Evolutionary conservation across 306 rosid species (phyloP).

Genomic region (Prosopis cineraria): DNA sequence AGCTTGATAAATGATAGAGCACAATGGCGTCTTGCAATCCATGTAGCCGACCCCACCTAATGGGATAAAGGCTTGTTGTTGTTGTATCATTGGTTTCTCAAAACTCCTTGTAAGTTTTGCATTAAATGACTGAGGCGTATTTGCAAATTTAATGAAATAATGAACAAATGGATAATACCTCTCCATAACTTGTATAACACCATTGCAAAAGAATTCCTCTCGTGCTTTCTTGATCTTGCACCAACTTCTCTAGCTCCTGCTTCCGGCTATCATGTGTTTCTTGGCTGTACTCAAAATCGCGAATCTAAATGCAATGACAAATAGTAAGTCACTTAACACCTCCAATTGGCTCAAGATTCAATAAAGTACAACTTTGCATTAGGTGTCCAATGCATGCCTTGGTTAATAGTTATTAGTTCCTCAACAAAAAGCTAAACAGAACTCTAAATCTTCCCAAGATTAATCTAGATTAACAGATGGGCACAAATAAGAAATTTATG

Average conservation of each 20-base stretch:
- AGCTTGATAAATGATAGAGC: too few species aligned
- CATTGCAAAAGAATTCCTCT: slow-evolving; percentile 79
- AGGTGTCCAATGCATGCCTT: not conserved
- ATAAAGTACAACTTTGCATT: slow-evolving; percentile 9
- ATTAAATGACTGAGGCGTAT: not conserved
- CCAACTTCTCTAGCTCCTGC: slow-evolving; percentile 73
- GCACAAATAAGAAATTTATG: slow-evolving; percentile 8
- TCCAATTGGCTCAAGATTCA: not conserved
- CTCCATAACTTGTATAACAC: slow-evolving; percentile 84
- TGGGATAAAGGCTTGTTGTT: too few species aligned
- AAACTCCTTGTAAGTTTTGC: not conserved
- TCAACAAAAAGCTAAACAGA: not conserved
- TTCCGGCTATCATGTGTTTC: slow-evolving; percentile 73
- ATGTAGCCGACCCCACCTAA: too few species aligned
- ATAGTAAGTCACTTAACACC: slow-evolving; percentile 24
- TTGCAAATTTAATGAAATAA: not conserved
- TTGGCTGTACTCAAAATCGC: slow-evolving; percentile 74
- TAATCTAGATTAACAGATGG: slow-evolving; percentile 1
- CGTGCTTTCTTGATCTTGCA: slow-evolving; percentile 67
- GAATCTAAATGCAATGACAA: slow-evolving; percentile 57
- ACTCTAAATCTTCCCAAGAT: slow-evolving; percentile 8
- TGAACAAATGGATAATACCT: slow-evolving; percentile 45
- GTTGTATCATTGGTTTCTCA: not conserved
- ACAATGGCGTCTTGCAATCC: too few species aligned
- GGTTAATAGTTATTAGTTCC: not conserved